Base-by-base conservation (phyloP, 2,329 filamentous ascomycete genomes). In the Claviceps purpurea region DNA sequence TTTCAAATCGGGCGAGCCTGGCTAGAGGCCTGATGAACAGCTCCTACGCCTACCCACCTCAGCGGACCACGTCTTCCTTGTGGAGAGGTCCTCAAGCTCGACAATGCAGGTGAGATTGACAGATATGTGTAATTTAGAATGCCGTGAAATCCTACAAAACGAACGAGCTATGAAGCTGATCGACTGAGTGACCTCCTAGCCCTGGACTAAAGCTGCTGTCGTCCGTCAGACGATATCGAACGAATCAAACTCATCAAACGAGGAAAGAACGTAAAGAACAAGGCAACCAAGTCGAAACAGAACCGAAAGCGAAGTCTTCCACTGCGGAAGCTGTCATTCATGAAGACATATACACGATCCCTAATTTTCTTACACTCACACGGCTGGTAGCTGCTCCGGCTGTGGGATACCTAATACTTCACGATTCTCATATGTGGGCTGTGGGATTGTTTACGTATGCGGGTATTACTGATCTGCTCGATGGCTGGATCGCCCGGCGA, bases 341-440 rank as follows among this genome's bases (percentile, higher is more conserved):
- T 65, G 93, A 98, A 70, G 89, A 98, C 64, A 95, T 98, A 63
- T 96, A 95, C 72, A 98, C 89, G 39, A 64, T 98, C n/a, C 93
- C 93, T 42, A 98, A 98, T 65, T 75, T 95, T 56, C 77, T 98
- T 50, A 98, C 93, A 1, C 83, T 91, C 58, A 87, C 89, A 2
- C 86, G 93, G 2, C 79, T 98, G 41, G 65, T 87, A 49, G 85
- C 87, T 1, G 87, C 93, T 1, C 93, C 93, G 0, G 74, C 86
- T 34, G 81, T 96, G 47, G 93, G 91, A 52, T 97, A 95, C 65
- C 80, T 93, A 22, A 84, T 98, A 53, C 75, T 97, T 2, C 79
- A 94, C 59, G 85, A 93, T 64, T 78, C 89, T 44, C 85, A 94
- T 64, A 75, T 78, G 37, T 82, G 81, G 70, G 89, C 93, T 0